Evolutionary conservation across 2,329 filamentous ascomycete species (phyloP).

Genomic region (Sarocladium oryzae): DNA sequence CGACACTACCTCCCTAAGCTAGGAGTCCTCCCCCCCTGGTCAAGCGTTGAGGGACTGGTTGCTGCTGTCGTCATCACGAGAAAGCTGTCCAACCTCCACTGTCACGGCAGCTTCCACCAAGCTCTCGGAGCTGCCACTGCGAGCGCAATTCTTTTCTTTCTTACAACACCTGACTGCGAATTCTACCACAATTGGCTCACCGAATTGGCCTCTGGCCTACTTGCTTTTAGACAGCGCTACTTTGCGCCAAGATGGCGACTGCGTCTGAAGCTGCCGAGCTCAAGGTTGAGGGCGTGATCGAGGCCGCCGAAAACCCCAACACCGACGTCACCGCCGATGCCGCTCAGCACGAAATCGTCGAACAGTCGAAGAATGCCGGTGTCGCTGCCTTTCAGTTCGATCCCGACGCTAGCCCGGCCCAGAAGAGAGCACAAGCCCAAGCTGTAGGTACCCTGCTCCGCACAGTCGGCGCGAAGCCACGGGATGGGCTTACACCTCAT

Average conservation of each 20-base stretch:
- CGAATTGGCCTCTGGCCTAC: constrained; percentile 17
- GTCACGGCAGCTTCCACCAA: background rate
- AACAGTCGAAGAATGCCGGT: constrained; percentile 73
- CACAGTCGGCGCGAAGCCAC: background rate
- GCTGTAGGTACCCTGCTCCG: constrained; percentile 50
- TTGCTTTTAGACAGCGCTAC: constrained; percentile 5
- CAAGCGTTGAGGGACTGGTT: too few relatives aligned
- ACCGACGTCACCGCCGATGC: constrained; percentile 61
- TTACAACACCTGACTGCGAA: background rate
- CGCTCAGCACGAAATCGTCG: constrained; percentile 66
- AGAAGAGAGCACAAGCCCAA: constrained; percentile 76
- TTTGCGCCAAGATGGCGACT: constrained; percentile 15
- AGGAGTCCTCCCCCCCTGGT: background rate
- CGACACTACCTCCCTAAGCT: background rate
- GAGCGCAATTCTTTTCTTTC: background rate
- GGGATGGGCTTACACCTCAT: background rate
- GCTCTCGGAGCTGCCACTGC: background rate
- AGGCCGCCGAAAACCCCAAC: constrained; percentile 67
- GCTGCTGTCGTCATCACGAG: constrained; percentile 5
- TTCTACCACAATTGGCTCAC: constrained; percentile 10
- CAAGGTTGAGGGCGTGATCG: constrained; percentile 74
- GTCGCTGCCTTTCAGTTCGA: constrained; percentile 79
- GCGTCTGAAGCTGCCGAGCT: constrained; percentile 51
- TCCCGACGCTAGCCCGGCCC: constrained; percentile 71
- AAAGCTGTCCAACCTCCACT: constrained; percentile 4